Base-by-base conservation (phyloP, 192 early-diverging fungal genomes). In the Coemansia sp. region DNA sequence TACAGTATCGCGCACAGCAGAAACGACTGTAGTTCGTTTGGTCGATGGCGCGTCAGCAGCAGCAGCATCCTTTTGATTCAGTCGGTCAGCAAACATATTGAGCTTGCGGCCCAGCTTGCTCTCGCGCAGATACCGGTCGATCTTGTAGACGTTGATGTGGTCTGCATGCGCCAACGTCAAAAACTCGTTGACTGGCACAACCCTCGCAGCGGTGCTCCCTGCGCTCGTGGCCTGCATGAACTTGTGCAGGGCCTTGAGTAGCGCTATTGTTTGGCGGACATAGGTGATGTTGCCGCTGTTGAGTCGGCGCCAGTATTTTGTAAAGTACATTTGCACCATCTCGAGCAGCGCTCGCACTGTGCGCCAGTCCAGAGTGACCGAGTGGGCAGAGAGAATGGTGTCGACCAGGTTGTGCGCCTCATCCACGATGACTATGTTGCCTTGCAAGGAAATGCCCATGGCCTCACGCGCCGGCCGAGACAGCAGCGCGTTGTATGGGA, bases 401-500 rank as follows among this genome's bases (percentile, higher is more conserved):
- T 93, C 91, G 38, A 87, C 89, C 64, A 88, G 83, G 70, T 90
- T 91, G 59, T 92, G 89, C 1, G 89, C 91, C 72, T 93, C 90
- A 81, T 95, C 96, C 36, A 98, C 77, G 17, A 98, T 89, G 1
- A 98, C 89, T 31, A 98, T 82, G 35, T 89, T 91, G 64, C 80
- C 72, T 37, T 87, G 86, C 9, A 96, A 65, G 7, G 83, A 74
- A 4, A 98, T 84, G 7, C 90, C 90, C 62, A 91, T 79, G 0
- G 92, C 86, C 56, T 94, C 91, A 20, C 96, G 76, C 0, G 93
- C 88, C 1, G 86, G 71, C 51, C 85, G 84, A 42, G 91, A 90
- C n/a, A 96, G 75, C 54, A 96, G 68, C 51, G 93, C 84, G 57
- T 93, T 91, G 74, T 98, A 98, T 2, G 96, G 96, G 31, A 98